Evolutionary conservation across 1,284 basidiomycete genomes (phyloP).

Genomic region (Sanguinoderma infundibulare): DNA sequence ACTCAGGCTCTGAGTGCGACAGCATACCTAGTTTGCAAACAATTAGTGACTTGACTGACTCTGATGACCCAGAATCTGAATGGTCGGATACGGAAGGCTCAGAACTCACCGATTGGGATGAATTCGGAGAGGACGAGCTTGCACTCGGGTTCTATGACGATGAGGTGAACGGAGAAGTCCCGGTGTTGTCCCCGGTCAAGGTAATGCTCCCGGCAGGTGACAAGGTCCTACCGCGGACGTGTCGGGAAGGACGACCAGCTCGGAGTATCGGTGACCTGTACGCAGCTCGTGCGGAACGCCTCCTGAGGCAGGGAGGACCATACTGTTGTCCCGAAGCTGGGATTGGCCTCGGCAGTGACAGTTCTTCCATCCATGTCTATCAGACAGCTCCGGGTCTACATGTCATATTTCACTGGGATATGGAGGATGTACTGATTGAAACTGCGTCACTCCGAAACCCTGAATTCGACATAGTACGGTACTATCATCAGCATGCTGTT

Average conservation of each 20-base stretch:
- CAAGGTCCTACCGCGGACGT: background rate
- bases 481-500: background rate
- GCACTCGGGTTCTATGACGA: background rate
- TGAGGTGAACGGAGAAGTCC: background rate
- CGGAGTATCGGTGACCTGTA: background rate
- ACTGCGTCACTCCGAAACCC: background rate
- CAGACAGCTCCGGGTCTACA: background rate
- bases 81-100: background rate
- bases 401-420: conserved; percentile 6
- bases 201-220: background rate
- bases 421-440: conserved; percentile 2
- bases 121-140: background rate
- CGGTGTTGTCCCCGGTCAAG: background rate
- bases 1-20: too few species aligned
- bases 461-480: background rate
- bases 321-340: background rate
- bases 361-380: background rate
- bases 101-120: background rate
- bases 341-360: background rate
- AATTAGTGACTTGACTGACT: background rate
- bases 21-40: background rate
- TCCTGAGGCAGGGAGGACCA: background rate
- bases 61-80: background rate
- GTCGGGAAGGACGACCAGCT: background rate
- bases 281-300: background rate